phyloP scores from a whole-genome alignment of 2,329 filamentous ascomycete species.

The Scopulariopsis brevicaulis region DNA sequence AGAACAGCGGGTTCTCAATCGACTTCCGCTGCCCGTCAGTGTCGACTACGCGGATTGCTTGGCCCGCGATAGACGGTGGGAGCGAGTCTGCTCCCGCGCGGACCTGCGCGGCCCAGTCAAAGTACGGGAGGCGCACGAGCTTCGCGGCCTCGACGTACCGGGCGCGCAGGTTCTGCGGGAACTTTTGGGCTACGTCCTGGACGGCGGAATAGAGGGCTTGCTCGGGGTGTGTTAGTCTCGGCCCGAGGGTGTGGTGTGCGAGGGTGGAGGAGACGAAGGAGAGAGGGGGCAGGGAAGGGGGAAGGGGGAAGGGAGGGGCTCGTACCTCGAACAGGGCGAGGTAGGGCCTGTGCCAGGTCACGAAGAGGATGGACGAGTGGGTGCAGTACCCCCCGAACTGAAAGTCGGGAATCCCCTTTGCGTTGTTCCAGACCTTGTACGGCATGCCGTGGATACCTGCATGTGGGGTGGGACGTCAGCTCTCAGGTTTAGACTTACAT shows the following conservation, averaged over 20 bases:
- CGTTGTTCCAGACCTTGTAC: constrained; percentile 39
- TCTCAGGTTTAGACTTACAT: background rate
- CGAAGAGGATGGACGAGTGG: constrained; percentile 49
- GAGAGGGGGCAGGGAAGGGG: too few relatives aligned
- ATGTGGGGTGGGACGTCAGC: background rate
- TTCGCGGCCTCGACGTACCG: constrained; percentile 15
- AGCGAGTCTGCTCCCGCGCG: constrained; percentile 7
- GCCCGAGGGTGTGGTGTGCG: background rate
- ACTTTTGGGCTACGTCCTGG: constrained; percentile 12
- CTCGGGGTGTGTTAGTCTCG: constrained; percentile 5
- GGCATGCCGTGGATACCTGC: constrained; percentile 74
- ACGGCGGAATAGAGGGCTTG: constrained; percentile 14
- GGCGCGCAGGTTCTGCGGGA: constrained; percentile 9
- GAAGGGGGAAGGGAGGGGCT: too few relatives aligned
- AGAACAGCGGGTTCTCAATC: constrained; percentile 16
- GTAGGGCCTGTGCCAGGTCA: constrained; percentile 57
- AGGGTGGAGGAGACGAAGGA: background rate
- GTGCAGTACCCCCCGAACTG: constrained; percentile 42
- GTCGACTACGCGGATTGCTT: constrained; percentile 11
- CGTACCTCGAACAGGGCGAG: constrained; percentile 46
- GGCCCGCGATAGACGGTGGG: constrained; percentile 9
- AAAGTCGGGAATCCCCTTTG: constrained; percentile 13
- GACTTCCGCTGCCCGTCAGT: constrained; percentile 11
- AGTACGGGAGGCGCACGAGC: constrained; percentile 19
- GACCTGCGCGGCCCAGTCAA: constrained; percentile 19